Conservation (phyloP, 2,329 filamentous ascomycete genomes). For the Fusarium mangiferae region DNA sequence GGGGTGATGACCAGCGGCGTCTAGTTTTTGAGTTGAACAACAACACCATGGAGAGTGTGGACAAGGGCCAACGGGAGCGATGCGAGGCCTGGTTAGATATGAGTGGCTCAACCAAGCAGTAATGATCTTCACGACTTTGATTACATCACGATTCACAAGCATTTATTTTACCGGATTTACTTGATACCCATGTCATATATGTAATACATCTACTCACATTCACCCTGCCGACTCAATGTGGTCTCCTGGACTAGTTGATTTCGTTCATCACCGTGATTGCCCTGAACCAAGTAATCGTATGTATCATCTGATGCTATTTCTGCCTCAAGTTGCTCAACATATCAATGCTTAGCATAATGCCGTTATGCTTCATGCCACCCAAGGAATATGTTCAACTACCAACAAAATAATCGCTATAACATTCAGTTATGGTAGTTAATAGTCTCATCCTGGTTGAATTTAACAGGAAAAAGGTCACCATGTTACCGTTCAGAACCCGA, state of each 20-base stretch:
- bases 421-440: background rate
- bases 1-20: conserved; percentile 48
- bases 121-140: conserved; percentile 11
- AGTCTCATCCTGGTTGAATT: background rate
- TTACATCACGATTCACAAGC: background rate
- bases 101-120: conserved; percentile 45
- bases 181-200: conserved; percentile 31
- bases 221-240: background rate
- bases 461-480: background rate
- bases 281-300: background rate
- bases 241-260: background rate
- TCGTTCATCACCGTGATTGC: background rate
- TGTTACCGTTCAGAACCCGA: conserved; percentile 14
- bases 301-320: background rate
- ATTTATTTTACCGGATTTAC: background rate
- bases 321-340: conserved; percentile 22
- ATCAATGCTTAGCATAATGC: background rate
- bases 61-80: conserved; percentile 48
- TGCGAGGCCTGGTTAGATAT: conserved; percentile 57
- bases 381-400: background rate
- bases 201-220: background rate
- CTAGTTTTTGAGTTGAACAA: conserved; percentile 54
- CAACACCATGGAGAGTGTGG: conserved; percentile 53
- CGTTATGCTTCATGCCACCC: background rate
- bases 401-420: background rate